Conservation (phyloP, 805 yeast genomes). For the Kregervanrija pseudodelftensis region DNA sequence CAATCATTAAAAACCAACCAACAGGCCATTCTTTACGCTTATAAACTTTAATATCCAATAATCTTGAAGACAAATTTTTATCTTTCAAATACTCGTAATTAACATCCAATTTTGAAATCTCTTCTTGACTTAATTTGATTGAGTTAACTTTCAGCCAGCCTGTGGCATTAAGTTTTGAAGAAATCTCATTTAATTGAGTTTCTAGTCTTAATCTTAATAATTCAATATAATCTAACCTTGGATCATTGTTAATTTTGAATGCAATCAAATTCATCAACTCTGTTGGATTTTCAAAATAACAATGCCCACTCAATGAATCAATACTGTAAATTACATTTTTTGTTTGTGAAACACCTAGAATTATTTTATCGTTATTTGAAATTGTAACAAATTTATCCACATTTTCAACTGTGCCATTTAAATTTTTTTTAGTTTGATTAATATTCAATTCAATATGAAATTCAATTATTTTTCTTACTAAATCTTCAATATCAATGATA, state of each 20-base stretch:
- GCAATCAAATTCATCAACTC: slow-evolving; percentile 30
- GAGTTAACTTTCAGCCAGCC: slow-evolving; percentile 64
- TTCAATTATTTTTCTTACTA: slow-evolving; percentile 32
- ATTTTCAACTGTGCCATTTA: slow-evolving; percentile 22
- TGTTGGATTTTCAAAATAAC: slow-evolving; percentile 39
- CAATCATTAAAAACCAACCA: slow-evolving; percentile 45
- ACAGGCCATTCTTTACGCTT: slow-evolving; percentile 49
- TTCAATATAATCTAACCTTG: slow-evolving; percentile 22
- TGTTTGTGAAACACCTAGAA: slow-evolving; percentile 23
- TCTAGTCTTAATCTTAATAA: slow-evolving; percentile 43
- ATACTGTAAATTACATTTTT: slow-evolving; percentile 25
- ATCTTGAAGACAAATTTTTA: slow-evolving; percentile 13
- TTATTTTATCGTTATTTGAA: slow-evolving; percentile 19
- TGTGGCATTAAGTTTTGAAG: slow-evolving; percentile 46
- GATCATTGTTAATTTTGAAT: slow-evolving; percentile 24
- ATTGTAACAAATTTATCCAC: slow-evolving; percentile 24
- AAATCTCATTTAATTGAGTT: slow-evolving; percentile 42
- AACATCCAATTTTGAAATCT: slow-evolving; percentile 34
- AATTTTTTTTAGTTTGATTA: slow-evolving; percentile 24
- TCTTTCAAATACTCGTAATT: slow-evolving; percentile 23
- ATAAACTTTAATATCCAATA: slow-evolving; percentile 29
- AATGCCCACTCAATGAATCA: slow-evolving; percentile 33
- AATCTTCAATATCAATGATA: slow-evolving; percentile 29
- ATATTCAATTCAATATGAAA: slow-evolving; percentile 34
- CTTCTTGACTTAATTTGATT: slow-evolving; percentile 42